These are phyloP conservation scores for Termitomyces sp. DNA, from an alignment of 768 basidiomycete genomes.

Conservation along the genomic window DNA sequence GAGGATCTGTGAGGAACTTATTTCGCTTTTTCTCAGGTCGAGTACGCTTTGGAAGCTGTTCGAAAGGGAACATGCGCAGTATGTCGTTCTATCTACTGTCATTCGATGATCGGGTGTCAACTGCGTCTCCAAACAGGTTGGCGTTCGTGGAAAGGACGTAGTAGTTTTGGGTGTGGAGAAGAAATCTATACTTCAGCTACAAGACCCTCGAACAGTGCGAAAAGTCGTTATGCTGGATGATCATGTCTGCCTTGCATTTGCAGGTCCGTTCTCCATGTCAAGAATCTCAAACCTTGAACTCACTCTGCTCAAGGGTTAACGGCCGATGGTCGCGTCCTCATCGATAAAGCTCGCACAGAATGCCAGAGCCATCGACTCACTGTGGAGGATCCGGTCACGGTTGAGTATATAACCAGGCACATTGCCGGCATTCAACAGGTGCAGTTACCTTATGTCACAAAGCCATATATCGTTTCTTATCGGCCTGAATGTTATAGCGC, in stretches of 20 bases:
- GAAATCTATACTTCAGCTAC: slow-evolving; percentile 95
- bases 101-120: background rate
- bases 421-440: slow-evolving; percentile 99
- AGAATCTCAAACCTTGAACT: background rate
- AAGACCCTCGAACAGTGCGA: slow-evolving; percentile 95
- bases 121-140: slow-evolving; percentile 56
- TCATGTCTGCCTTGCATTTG: slow-evolving; percentile 95
- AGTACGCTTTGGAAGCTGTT: slow-evolving; percentile 98
- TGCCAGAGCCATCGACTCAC: slow-evolving; percentile 97
- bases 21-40: slow-evolving; percentile 62
- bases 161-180: slow-evolving; percentile 98
- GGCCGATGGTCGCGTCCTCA: slow-evolving; percentile 95
- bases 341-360: slow-evolving; percentile 97
- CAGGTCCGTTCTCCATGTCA: slow-evolving; percentile 53
- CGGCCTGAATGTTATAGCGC: slow-evolving; percentile 42
- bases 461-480: background rate
- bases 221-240: slow-evolving; percentile 99
- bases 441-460: slow-evolving; percentile 12
- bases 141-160: slow-evolving; percentile 90
- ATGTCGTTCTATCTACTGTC: slow-evolving; percentile 21
- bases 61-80: slow-evolving; percentile 97
- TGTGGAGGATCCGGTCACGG: slow-evolving; percentile 96
- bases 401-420: slow-evolving; percentile 97
- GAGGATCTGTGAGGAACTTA: slow-evolving; percentile 11
- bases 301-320: slow-evolving; percentile 68